Base-by-base conservation (phyloP, 2,329 filamentous ascomycete genomes). In the Trichoderma koningiopsis region DNA sequence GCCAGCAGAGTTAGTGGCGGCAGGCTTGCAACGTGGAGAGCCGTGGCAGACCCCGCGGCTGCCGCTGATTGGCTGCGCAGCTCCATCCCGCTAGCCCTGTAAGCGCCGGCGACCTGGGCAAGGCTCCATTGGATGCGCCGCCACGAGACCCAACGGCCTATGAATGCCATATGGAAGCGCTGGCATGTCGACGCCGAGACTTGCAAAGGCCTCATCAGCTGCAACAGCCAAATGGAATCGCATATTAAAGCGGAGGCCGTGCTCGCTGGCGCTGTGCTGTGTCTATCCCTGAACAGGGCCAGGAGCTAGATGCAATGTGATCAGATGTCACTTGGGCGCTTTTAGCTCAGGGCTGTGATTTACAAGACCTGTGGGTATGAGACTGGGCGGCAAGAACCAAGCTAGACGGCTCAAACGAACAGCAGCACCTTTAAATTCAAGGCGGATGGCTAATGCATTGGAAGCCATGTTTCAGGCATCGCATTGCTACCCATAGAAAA, bases 161-260 rank as follows among this genome's bases (percentile, higher is more conserved):
- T 58, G 58, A 43, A 61, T 47, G 40, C 60, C 59, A 52, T 16
- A 61, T 70, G 64, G 64, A 73, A 73, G 72, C 72, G 72, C 72
- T 69, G 70, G 59, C 52, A 37, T 43, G 14, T 35, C 53, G n/a
- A 66, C 65, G 69, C 71, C 72, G 72, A 72, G 71, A 68, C 68
- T 43, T 43, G 31, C 53, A 66, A 47, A 47, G 37, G 37, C 29
- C 55, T 67, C 55, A 29, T 52, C 40, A 33, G 62, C 63, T 66
- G 63, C 53, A 29, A n/a, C 63, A 49, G 37, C 53, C 37, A 66
- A 47, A 57, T 66, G 27, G 47, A 66, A 58, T 57, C 52, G 33
- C 35, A 52, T 24, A 19, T 6, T 49, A 27, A 57, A 37, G 22
- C 16, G 40, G 40, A 37, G 63, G 53, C 52, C 58, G 63, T 49